These are phyloP conservation scores for Talaromyces verruculosus DNA, from an alignment of 2,329 filamentous ascomycete species.

Conservation along the genomic window DNA sequence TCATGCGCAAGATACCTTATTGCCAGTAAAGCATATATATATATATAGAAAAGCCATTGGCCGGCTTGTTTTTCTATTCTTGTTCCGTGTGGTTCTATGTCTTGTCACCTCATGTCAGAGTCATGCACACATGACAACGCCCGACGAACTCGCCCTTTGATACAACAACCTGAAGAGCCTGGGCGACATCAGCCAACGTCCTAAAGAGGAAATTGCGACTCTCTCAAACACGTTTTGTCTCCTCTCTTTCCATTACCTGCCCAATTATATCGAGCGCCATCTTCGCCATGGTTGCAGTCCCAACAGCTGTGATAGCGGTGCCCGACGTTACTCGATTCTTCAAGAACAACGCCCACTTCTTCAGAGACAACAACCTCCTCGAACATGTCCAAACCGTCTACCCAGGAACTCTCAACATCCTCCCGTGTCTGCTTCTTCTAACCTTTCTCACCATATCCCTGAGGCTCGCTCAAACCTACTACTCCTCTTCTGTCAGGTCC, in stretches of 20 bases:
- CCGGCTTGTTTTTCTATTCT: not conserved
- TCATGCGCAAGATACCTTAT: not conserved
- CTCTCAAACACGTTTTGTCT: not conserved
- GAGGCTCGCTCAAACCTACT: constrained; percentile 24
- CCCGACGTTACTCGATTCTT: not conserved
- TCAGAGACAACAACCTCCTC: not conserved
- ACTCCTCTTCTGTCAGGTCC: constrained; percentile 25
- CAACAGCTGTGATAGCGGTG: not conserved
- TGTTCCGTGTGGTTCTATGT: not conserved
- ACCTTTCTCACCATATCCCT: not conserved
- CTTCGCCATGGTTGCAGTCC: not conserved
- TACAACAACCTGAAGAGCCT: not conserved
- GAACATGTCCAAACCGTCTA: not conserved
- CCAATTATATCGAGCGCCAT: not conserved
- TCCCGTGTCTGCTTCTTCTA: not conserved
- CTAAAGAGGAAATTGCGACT: not conserved
- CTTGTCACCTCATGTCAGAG: not conserved
- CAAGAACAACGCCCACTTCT: not conserved
- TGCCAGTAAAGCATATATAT: not conserved
- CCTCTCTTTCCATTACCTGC: not conserved
- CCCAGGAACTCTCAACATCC: not conserved
- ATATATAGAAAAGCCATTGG: not conserved
- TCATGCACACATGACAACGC: not conserved
- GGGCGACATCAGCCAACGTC: not conserved
- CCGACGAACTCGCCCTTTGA: not conserved